Percentiles rank a stretch among this genome's conserved stretches.
Conservation (phyloP, 148 eudicot genomes). For the Heliamphora exappendiculata region DNA sequence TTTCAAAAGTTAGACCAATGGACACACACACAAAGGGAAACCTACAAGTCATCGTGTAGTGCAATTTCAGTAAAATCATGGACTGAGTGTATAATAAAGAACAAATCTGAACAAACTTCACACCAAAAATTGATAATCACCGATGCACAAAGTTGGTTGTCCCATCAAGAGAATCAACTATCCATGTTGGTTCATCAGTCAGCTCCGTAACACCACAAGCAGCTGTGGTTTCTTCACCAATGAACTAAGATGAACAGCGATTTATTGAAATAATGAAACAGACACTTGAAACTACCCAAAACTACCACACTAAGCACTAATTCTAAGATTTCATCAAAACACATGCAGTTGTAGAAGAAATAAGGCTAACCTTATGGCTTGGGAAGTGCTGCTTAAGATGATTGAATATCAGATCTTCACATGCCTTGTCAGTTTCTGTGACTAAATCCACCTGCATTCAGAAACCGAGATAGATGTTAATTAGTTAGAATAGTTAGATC, state of each 20-base stretch:
- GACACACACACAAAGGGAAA: constrained; percentile 95
- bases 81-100: background rate
- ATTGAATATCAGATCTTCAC: constrained; percentile 85
- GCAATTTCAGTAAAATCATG: background rate
- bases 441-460: constrained; percentile 83
- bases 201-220: constrained; percentile 72
- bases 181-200: constrained; percentile 95
- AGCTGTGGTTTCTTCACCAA: constrained; percentile 96
- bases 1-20: constrained; percentile 82
- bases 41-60: constrained; percentile 35
- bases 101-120: background rate
- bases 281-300: background rate
- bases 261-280: background rate
- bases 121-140: constrained; percentile 25
- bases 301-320: background rate
- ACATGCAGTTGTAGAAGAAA: background rate
- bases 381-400: constrained; percentile 68
- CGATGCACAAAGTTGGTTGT: constrained; percentile 96
- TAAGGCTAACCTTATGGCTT: constrained; percentile 54
- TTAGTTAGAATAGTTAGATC: background rate
- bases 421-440: constrained; percentile 97
- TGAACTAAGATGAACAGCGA: constrained; percentile 44
- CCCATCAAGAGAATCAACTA: constrained; percentile 95
- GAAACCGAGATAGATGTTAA: background rate
- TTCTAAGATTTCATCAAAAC: background rate